Base-by-base conservation (phyloP, 441 rosid species). In the Pelargonium citronellum region DNA sequence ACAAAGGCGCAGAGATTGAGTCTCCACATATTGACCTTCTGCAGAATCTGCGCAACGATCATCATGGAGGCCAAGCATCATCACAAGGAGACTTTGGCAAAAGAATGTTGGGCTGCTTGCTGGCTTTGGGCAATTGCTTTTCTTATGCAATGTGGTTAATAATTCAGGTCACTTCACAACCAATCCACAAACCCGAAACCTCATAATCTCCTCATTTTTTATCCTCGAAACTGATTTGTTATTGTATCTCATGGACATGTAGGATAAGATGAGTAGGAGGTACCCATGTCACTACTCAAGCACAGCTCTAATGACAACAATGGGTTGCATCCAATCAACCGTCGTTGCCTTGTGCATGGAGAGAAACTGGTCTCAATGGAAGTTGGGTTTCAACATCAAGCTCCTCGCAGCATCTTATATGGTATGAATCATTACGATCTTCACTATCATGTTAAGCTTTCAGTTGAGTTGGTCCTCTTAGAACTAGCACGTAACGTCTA, bases 191-290 rank as follows among this genome's bases (percentile, higher is more conserved):
- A 15, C 55, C 24, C 44, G 4, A 4, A 17, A 11, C 1, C 60
- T 27, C 34, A 24, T 0, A 22, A 37, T 10, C 61, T 5, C 47
- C 57, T 3, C 12, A 39, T 46, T 55, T 58, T 58, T 58, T 17
- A 17, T 20, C 67, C 9, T 8, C 19, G 11, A 27, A 41, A 20
- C 53, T 24, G 1, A 16, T 58, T 57, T 16, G 30, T 47, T 61
- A 41, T 20, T 20, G 2, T 16, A 43, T n/a, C 11, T n/a, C 47
- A 5, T 67, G 41, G 7, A 24, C 37, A 7, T 67, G 44, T 69
- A 86, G 79, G 68, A 82, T 2, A 84, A 84, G 69, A 75, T 84
- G 85, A 79, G 77, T 1, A 69, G 78, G 71, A 71, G 22, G 24
- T 78, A 80, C 67, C 78, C 73, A 4, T 69, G 73, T 17, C 74